Percentiles rank a stretch among this genome's conserved stretches.
Evolutionary conservation across 169 alveolate genomes (phyloP).

Genomic region (Eimeria falciformis): DNA sequence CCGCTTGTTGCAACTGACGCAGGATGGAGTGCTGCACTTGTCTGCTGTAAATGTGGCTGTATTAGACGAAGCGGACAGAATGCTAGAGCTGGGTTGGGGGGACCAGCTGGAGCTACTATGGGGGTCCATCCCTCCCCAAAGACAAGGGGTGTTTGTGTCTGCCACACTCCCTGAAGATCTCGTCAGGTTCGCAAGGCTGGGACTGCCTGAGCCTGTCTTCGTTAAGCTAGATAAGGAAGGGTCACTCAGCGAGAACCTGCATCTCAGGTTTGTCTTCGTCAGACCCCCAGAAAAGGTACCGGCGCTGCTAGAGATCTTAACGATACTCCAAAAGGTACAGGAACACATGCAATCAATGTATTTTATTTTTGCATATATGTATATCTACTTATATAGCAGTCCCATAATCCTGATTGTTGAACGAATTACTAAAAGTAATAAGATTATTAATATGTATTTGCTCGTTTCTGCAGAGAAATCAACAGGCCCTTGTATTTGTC

Average conservation of each 20-base stretch:
- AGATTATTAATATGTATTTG: background rate
- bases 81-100: conserved; percentile 95
- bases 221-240: conserved; percentile 92
- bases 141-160: conserved; percentile 91
- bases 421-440: too few species aligned
- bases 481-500: conserved; percentile 84
- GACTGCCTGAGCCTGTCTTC: conserved; percentile 91
- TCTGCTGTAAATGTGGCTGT: conserved; percentile 89
- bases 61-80: conserved; percentile 96
- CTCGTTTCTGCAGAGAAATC: background rate
- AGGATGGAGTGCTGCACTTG: conserved; percentile 88
- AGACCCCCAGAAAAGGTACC: conserved; percentile 41
- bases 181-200: conserved; percentile 90
- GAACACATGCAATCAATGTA: background rate
- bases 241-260: conserved; percentile 85
- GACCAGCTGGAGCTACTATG: conserved; percentile 91
- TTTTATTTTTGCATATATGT: background rate
- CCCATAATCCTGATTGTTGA: too few species aligned
- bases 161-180: conserved; percentile 95
- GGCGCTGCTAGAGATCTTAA: background rate
- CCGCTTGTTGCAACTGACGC: conserved; percentile 88
- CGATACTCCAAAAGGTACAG: background rate
- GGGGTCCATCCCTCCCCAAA: conserved; percentile 87
- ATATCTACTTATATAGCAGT: background rate
- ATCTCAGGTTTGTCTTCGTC: conserved; percentile 82